Evolutionary conservation across 176 grass and related monocot genomes (phyloP).

Genomic region (Saccharum spontaneum): DNA sequence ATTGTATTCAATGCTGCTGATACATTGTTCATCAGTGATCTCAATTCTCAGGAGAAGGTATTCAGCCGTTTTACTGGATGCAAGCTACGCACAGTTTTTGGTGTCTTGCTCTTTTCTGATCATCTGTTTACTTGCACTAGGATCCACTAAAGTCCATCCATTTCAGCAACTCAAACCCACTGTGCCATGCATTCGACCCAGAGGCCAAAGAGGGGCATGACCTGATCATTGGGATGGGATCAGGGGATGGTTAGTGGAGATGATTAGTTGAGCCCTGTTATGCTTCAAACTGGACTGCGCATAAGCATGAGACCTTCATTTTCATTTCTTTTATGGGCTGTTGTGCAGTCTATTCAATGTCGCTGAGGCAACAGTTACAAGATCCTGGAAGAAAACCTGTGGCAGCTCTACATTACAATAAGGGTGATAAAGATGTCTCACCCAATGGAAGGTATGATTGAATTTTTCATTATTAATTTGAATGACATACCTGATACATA

Average conservation of each 20-base stretch:
- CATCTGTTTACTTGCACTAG: constrained; percentile 44
- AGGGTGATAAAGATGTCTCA: constrained; percentile 85
- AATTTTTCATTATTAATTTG: constrained; percentile 38
- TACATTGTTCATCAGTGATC: constrained; percentile 87
- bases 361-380: constrained; percentile 94
- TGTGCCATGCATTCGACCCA: constrained; percentile 84
- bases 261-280: neutral
- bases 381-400: constrained; percentile 93
- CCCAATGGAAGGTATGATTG: constrained; percentile 71
- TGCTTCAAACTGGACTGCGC: neutral
- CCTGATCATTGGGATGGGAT: constrained; percentile 80
- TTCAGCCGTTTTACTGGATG: constrained; percentile 23
- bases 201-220: constrained; percentile 93
- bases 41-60: constrained; percentile 96
- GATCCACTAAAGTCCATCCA: constrained; percentile 96
- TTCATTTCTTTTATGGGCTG: neutral
- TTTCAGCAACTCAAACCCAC: constrained; percentile 83
- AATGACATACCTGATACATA: neutral
- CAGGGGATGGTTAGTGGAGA: constrained; percentile 75
- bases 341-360: constrained; percentile 89
- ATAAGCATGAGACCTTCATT: neutral
- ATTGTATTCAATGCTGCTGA: constrained; percentile 87
- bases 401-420: constrained; percentile 84
- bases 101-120: constrained; percentile 20
- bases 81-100: neutral